Evolutionary conservation across 23 red algal genomes (phyloP), one percentile per base, ranked within the genome.

Genomic region (Gracilaria vermiculophylla): DNA sequence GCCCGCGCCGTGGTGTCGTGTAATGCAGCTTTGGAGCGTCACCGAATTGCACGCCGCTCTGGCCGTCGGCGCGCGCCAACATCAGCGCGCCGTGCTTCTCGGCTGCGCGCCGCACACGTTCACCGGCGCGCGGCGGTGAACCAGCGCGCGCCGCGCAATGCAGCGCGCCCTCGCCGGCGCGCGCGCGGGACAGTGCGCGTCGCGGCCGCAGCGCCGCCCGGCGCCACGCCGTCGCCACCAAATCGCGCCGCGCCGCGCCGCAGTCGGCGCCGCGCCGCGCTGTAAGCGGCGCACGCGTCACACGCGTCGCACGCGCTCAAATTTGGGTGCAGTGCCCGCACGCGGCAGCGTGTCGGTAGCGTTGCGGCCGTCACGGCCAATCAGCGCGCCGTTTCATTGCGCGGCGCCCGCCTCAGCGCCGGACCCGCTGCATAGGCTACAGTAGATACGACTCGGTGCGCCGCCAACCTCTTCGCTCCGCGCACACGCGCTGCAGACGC

Each of bases 311-410:
- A 70, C 37, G 64, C 64, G 64, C 64, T 70, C 64, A 42, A 70
- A 70, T 70, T 70, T 70, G 64, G 64, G 15, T 10, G 4, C 13
- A 5, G 31, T 21, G 35, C 13, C 64, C 25, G 34, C 19, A 70
- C 64, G 64, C 64, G 64, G 64, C 64, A 70, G 64, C 64, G 64
- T 34, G 64, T 42, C 37, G 64, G 64, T 70, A 70, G 64, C 64
- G 64, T 43, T 39, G 64, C 64, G 64, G 34, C 34, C 64, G 10
- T 35, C 25, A 28, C 64, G 64, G 19, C 64, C 64, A 70, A 70
- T 70, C 64, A 70, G 64, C 33, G 64, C 19, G 64, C 64, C 33
- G 33, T 70, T 70, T 70, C 64, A 70, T 70, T 70, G 64, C 33
- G 35, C 64, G 64, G 2, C 35, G 64, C 31, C 25, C 64, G 16